Percentiles rank a stretch among this genome's conserved stretches.
Evolutionary conservation across 352 stramenopile species (phyloP).

Genomic region (Globisporangium polare): DNA sequence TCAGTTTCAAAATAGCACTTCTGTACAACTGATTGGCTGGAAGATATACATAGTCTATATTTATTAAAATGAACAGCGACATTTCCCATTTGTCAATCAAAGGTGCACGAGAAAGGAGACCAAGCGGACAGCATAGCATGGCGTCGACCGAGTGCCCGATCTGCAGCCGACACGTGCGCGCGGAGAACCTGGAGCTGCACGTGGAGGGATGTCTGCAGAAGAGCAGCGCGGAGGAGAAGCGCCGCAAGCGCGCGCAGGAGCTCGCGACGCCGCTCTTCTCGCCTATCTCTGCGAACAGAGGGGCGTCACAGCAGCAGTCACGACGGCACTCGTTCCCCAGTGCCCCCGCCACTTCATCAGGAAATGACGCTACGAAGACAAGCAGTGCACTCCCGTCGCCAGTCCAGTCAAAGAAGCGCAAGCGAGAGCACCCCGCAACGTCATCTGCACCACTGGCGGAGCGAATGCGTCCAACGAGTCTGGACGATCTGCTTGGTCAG

Average conservation of each 20-base stretch:
- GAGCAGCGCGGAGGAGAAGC: constrained; percentile 22
- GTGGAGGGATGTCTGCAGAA: constrained; percentile 59
- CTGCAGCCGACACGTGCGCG: constrained; percentile 69
- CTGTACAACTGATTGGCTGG: background rate
- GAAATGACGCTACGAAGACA: background rate
- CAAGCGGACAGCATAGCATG: constrained; percentile 17
- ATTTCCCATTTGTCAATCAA: constrained; percentile 1
- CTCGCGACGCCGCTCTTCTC: constrained; percentile 15
- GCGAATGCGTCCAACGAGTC: constrained; percentile 54
- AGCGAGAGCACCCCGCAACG: constrained; percentile 24
- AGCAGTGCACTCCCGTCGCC: background rate
- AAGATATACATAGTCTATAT: background rate
- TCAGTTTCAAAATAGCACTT: background rate
- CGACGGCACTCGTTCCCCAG: constrained; percentile 12
- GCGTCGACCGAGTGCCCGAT: constrained; percentile 56
- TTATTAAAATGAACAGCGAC: background rate
- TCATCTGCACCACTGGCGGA: constrained; percentile 60
- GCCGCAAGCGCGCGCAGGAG: constrained; percentile 12
- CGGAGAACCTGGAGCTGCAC: constrained; percentile 70
- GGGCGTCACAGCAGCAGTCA: constrained; percentile 2
- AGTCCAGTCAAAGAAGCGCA: constrained; percentile 46
- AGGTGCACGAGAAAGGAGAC: too few species aligned
- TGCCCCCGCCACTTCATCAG: background rate
- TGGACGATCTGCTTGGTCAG: constrained; percentile 66
- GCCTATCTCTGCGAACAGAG: background rate